Evolutionary conservation across 2,329 filamentous ascomycete genomes (phyloP).

Genomic region (Magnaporthiopsis rhizophila): DNA sequence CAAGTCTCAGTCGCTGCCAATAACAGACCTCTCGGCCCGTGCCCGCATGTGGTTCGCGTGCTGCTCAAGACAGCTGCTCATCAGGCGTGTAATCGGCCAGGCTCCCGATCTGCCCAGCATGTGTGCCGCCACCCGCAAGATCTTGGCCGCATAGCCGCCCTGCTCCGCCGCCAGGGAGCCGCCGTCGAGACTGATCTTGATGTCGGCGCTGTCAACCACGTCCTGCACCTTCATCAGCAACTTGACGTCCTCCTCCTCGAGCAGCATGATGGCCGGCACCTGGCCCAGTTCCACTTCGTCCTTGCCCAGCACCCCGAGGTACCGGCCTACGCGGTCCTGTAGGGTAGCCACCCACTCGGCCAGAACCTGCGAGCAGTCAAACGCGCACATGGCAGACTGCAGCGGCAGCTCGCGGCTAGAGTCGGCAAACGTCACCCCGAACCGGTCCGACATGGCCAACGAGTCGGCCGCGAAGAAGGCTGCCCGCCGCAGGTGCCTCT

Average conservation of each 20-base stretch:
- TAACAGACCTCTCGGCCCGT: slow-evolving; percentile 44
- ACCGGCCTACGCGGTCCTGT: slow-evolving; percentile 87
- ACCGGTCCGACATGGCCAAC: slow-evolving; percentile 76
- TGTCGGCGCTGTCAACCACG: slow-evolving; percentile 67
- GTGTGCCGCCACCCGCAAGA: slow-evolving; percentile 75
- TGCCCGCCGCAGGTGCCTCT: slow-evolving; percentile 86
- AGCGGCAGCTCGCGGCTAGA: slow-evolving; percentile 79
- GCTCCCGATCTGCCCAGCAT: slow-evolving; percentile 84
- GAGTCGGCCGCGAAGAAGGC: slow-evolving; percentile 93
- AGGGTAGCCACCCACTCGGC: slow-evolving; percentile 91
- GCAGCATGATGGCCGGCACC: slow-evolving; percentile 78
- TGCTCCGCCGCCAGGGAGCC: slow-evolving; percentile 43
- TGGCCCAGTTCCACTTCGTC: slow-evolving; percentile 72
- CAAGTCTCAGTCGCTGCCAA: slow-evolving; percentile 26
- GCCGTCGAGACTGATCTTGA: slow-evolving; percentile 62
- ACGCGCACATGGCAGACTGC: slow-evolving; percentile 84
- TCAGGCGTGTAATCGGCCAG: slow-evolving; percentile 65
- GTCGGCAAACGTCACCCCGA: slow-evolving; percentile 79
- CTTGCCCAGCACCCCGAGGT: slow-evolving; percentile 77
- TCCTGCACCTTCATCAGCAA: slow-evolving; percentile 75
- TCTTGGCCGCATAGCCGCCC: slow-evolving; percentile 73
- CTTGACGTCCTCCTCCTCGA: slow-evolving; percentile 87
- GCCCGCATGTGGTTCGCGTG: slow-evolving; percentile 44
- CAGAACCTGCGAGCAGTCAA: slow-evolving; percentile 89
- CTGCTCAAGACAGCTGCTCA: slow-evolving; percentile 46